phyloP scores from a whole-genome alignment of 768 basidiomycete species.

The Pholiota microspora region DNA sequence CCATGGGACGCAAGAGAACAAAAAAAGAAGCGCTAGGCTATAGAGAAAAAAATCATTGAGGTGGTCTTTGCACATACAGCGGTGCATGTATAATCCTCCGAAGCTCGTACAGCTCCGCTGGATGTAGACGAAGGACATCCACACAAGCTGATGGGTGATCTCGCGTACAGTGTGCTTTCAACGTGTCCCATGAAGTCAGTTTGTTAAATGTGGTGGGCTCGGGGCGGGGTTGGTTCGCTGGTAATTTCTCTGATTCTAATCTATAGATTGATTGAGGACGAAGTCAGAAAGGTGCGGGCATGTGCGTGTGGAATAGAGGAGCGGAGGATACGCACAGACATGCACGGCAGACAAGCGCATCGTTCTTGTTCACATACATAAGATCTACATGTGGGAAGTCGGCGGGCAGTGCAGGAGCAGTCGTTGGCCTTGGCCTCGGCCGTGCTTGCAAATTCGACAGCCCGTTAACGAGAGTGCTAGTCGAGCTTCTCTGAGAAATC shows the following conservation, averaged over 20 bases:
- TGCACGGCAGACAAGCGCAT: constrained; percentile 33
- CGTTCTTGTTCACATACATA: constrained; percentile 33
- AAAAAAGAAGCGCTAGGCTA: neutral
- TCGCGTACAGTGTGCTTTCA: constrained; percentile 31
- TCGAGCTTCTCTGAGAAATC: neutral
- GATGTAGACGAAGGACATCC: constrained; percentile 32
- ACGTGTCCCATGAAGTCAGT: constrained; percentile 32
- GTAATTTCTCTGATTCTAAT: constrained; percentile 11
- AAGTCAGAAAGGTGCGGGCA: too few relatives aligned
- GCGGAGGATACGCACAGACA: constrained; percentile 30
- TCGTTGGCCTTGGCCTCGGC: neutral
- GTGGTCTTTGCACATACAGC: too few relatives aligned
- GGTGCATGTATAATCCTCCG: too few relatives aligned
- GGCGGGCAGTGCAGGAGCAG: constrained; percentile 6
- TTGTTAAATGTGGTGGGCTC: constrained; percentile 26
- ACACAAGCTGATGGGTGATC: constrained; percentile 33
- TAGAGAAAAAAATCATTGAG: too few relatives aligned
- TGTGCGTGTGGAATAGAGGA: too few relatives aligned
- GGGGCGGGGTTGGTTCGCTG: neutral
- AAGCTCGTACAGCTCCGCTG: constrained; percentile 32
- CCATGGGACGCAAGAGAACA: neutral
- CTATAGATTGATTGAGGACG: too few relatives aligned
- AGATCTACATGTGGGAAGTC: constrained; percentile 34
- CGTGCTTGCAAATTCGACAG: too few relatives aligned
- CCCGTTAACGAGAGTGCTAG: neutral